Conservation (phyloP, 345 rosid species). For the Pistacia atlantica region DNA sequence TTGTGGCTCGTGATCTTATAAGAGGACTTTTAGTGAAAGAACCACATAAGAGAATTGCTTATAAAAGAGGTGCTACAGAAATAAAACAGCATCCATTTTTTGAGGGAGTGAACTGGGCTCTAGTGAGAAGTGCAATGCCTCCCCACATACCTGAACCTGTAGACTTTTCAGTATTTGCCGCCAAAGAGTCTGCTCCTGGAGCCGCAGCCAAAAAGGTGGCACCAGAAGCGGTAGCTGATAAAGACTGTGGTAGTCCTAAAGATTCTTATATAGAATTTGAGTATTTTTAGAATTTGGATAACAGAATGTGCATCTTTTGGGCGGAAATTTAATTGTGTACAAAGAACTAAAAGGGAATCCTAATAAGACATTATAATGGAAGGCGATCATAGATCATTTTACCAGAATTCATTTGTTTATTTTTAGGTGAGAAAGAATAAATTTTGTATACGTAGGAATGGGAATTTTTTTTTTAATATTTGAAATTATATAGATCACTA, state of each 20-base stretch:
- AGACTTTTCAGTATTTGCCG: constrained; percentile 57
- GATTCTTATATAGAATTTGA: constrained; percentile 60
- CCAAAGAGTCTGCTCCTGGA: constrained; percentile 47
- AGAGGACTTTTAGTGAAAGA: constrained; percentile 77
- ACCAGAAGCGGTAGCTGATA: constrained; percentile 28
- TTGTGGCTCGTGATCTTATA: constrained; percentile 73
- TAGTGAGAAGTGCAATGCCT: constrained; percentile 80
- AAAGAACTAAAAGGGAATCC: background rate
- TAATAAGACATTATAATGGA: background rate
- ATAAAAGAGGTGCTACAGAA: constrained; percentile 88
- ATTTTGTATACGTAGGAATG: background rate
- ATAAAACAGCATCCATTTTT: constrained; percentile 91
- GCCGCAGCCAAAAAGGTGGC: constrained; percentile 20
- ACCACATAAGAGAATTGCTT: constrained; percentile 79
- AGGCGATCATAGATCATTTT: background rate
- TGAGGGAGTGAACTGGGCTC: constrained; percentile 91
- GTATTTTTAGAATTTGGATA: constrained; percentile 45
- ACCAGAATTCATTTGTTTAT: constrained; percentile 2
- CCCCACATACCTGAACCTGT: constrained; percentile 82
- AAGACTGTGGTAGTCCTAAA: constrained; percentile 18
- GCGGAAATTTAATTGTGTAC: constrained; percentile 14
- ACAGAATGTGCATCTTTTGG: background rate
- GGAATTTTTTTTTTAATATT: background rate
- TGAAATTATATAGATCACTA: no score
- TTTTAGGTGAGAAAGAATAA: constrained; percentile 5